Base-by-base conservation (phyloP, 495 filamentous ascomycete species). In the Aspergillus leporis region DNA sequence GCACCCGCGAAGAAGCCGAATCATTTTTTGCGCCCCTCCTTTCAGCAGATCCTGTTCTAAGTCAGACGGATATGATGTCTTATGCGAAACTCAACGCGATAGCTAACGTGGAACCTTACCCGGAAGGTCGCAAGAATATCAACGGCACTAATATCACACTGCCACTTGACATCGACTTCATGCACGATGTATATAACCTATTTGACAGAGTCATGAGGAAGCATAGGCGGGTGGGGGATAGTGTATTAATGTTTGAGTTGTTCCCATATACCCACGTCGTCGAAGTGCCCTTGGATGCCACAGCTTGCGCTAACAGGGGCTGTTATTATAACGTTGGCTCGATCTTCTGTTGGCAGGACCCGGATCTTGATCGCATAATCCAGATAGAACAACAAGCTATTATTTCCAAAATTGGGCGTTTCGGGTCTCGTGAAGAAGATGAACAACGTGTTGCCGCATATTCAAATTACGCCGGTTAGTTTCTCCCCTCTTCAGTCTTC, bases 21-120 rank as follows among this genome's bases (percentile, higher is more conserved):
- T 45, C 28, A 7, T 66, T 77, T 28, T 79, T 78, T 63, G 49
- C 40, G 0, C 68, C 67, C 0, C 54, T 79, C 5, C 53, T 78
- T 6, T 60, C 55, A 1, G 49, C 74, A 18, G 13, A 48, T 0
- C 64, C 72, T 14, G 43, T 72, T 12, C 31, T 56, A 22, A 66
- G 74, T 47, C 55, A 58, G 18, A 57, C 61, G 4, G 41, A 36
- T 2, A 63, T 59, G 61, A 65, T 71, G 31, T 69, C 74, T 1
- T 78, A 76, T 53, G 38, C 30, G 1, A 34, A 48, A 18, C 19
- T 64, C 30, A 64, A 64, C 48, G 21, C 38, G 34, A 45, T 40
- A 12, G 45, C 23, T 13, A 51, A 58, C 30, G 30, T 58, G 14
- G 55, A 58, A 8, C 55, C 55, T 10, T 19, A 8, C 14, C 45